Evolutionary conservation across 805 yeast genomes (phyloP).

Genomic region (Yarrowia sp.): DNA sequence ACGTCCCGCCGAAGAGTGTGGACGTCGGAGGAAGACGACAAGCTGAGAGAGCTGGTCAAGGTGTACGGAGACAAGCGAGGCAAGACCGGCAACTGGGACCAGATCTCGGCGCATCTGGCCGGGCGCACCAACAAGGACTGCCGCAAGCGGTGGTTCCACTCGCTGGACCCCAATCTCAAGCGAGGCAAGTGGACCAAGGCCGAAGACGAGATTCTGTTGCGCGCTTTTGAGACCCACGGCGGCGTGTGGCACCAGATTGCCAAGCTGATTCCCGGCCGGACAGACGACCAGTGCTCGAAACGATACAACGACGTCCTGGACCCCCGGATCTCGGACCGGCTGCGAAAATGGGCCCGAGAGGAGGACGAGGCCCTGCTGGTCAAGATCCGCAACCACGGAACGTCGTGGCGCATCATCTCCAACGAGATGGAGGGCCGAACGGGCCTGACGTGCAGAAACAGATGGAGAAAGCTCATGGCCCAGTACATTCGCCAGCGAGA

Average conservation of each 20-base stretch:
- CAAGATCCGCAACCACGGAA: conserved; percentile 69
- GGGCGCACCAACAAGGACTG: conserved; percentile 74
- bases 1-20: conserved; percentile 44
- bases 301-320: conserved; percentile 84
- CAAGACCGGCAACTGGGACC: conserved; percentile 45
- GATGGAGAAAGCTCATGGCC: conserved; percentile 82
- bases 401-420: conserved; percentile 85
- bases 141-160: conserved; percentile 81
- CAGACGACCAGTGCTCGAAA: conserved; percentile 94
- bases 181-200: conserved; percentile 85
- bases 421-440: conserved; percentile 73
- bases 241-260: conserved; percentile 86
- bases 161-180: conserved; percentile 75
- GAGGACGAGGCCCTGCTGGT: conserved; percentile 73
- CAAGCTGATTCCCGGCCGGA: conserved; percentile 71
- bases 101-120: conserved; percentile 40
- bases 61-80: conserved; percentile 49
- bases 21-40: conserved; percentile 71
- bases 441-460: conserved; percentile 81
- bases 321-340: conserved; percentile 72
- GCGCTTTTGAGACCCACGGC: conserved; percentile 67
- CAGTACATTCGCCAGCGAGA: conserved; percentile 40
- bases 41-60: conserved; percentile 45
- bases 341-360: conserved; percentile 73
- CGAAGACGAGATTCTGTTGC: conserved; percentile 67